Evolutionary conservation across 305 asterid species (phyloP).

Genomic region (Fraxinus sp.): DNA sequence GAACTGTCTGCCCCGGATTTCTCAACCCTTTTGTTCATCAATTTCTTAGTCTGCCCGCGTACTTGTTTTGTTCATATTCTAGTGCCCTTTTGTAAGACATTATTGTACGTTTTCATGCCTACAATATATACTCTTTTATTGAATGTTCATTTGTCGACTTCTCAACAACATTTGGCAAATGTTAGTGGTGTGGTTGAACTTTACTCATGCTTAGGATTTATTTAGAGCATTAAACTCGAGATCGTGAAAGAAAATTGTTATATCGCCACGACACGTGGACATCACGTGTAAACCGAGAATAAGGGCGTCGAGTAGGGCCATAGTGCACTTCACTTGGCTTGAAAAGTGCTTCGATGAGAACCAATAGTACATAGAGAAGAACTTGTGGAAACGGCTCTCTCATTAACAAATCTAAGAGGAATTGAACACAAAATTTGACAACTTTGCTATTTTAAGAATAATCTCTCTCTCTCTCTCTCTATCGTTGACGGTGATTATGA

Average conservation of each 20-base stretch:
- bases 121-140: background rate
- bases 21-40: background rate
- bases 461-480: no score
- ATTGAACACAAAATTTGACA: background rate
- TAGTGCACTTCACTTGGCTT: no score
- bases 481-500: background rate
- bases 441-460: no score
- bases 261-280: no score
- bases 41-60: background rate
- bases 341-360: background rate
- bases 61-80: background rate
- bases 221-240: background rate
- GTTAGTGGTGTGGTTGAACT: background rate
- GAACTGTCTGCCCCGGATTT: background rate
- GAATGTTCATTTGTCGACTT: background rate
- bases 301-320: background rate
- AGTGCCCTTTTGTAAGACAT: background rate
- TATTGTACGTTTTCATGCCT: background rate
- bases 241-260: background rate
- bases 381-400: background rate
- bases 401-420: background rate
- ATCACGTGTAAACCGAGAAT: background rate
- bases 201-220: background rate
- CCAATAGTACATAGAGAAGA: no score
- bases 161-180: background rate